Conservation (phyloP, 768 basidiomycete species). For the Pholiota microspora region DNA sequence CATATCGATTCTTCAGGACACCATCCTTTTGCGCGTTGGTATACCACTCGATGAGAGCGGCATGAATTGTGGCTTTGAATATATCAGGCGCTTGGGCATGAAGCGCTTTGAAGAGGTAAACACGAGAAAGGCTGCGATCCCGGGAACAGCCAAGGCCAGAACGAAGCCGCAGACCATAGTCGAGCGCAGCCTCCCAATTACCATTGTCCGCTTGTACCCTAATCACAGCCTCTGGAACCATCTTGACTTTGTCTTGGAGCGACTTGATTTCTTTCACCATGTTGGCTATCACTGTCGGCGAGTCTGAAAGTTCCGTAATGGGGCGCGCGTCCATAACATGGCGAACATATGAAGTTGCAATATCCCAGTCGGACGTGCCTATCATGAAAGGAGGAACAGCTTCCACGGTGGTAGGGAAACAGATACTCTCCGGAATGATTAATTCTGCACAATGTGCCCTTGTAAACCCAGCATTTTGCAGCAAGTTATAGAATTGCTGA, state of each 20-base stretch:
- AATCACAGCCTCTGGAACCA: constrained; percentile 6
- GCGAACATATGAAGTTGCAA: not conserved
- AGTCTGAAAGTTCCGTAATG: not conserved
- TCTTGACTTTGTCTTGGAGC: constrained; percentile 1
- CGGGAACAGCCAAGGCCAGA: constrained; percentile 13
- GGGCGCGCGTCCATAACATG: not conserved
- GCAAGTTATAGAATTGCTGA: not conserved
- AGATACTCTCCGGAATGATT: not conserved
- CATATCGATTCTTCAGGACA: constrained; percentile 8
- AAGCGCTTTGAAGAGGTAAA: constrained; percentile 16
- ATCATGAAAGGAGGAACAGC: not conserved
- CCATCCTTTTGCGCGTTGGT: not conserved
- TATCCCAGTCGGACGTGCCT: not conserved
- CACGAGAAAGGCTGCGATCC: constrained; percentile 12
- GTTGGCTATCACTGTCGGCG: not conserved
- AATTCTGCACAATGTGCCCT: not conserved
- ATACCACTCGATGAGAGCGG: constrained; percentile 16
- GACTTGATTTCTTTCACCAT: not conserved
- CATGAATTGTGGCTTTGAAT: constrained; percentile 13
- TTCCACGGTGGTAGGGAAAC: not conserved
- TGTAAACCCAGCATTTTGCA: not conserved
- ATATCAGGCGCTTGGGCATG: constrained; percentile 6
- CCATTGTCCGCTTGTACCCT: constrained; percentile 15
- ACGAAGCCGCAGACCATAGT: constrained; percentile 15
- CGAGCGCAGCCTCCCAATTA: constrained; percentile 13